Evolutionary conservation across 371 early-diverging fungal genomes (phyloP).

Genomic region (Neoconidiobolus thromboides): DNA sequence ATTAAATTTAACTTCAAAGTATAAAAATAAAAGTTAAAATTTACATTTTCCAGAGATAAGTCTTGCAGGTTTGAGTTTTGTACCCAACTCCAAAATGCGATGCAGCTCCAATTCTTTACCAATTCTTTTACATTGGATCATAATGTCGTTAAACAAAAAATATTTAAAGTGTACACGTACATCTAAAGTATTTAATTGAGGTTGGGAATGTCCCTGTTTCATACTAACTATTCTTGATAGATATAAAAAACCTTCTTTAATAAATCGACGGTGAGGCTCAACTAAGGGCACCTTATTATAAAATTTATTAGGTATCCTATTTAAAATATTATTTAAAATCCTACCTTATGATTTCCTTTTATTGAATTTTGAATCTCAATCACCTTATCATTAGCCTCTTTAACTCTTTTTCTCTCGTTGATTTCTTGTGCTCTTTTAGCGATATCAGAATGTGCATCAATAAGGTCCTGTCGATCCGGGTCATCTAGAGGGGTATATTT

Average conservation of each 20-base stretch:
- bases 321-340: background rate
- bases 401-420: conserved; percentile 44
- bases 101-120: background rate
- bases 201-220: conserved; percentile 8
- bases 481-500: conserved; percentile 33
- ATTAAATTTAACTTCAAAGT: background rate
- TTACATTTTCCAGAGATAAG: background rate
- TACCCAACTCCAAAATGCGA: background rate
- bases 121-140: conserved; percentile 15
- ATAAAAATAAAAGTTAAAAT: background rate
- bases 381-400: conserved; percentile 24
- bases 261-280: conserved; percentile 25
- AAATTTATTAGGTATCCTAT: background rate
- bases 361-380: conserved; percentile 24
- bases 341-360: conserved; percentile 12
- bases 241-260: conserved; percentile 20
- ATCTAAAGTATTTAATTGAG: background rate
- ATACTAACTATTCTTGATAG: conserved; percentile 14
- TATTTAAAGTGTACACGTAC: conserved; percentile 12
- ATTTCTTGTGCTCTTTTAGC: conserved; percentile 35
- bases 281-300: conserved; percentile 20
- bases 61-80: conserved; percentile 2
- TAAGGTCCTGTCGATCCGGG: conserved; percentile 33
- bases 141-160: conserved; percentile 29
- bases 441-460: conserved; percentile 31